Base-by-base conservation (phyloP, 192 early-diverging fungal species). In the Phlyctochytrium arcticum region DNA sequence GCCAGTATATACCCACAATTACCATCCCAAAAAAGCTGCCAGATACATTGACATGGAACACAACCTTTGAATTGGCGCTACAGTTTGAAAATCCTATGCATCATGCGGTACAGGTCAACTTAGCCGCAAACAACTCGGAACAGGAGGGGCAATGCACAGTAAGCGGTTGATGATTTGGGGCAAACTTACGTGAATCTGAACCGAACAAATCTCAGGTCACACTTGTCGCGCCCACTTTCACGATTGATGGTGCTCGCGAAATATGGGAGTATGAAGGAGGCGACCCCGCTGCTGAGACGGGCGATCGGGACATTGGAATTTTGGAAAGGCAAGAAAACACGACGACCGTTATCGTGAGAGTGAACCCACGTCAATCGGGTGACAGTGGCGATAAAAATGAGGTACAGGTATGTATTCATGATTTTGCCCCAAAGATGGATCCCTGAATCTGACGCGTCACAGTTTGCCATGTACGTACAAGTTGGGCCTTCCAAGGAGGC, bases 51-150 rank as follows among this genome's bases (percentile, higher is more conserved):
- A 30, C 44, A 23, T 54, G 60, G 51, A 50, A 61, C 37, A 36
- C 37, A 17, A 19, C 62, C 21, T 32, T 42, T 10, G 72, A 81
- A 33, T 68, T 90, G 29, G 75, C 86, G 1, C 59, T 95, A 19
- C 83, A 87, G 26, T 90, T 95, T 75, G 80, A 86, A 19, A 93
- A 95, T 60, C 93, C 93, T 12, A 72, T 87, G 2, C 87, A 93
- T 44, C n/a, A n/a, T n/a, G n/a, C n/a, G n/a, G n/a, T n/a, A n/a
- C n/a, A n/a, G n/a, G n/a, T n/a, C n/a, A n/a, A n/a, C n/a, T n/a
- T n/a, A 53, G 50, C 50, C 12, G 29, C 12, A 53, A 53, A 23
- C 29, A 21, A 48, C 26, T 67, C 60, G 21, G 58, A 65, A 32
- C n/a, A n/a, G 55, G 10, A 30, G 24, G 50, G 21, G 50, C 15